Evolutionary conservation across 495 filamentous ascomycete genomes (phyloP).

Genomic region (Talaromyces thailandensis): DNA sequence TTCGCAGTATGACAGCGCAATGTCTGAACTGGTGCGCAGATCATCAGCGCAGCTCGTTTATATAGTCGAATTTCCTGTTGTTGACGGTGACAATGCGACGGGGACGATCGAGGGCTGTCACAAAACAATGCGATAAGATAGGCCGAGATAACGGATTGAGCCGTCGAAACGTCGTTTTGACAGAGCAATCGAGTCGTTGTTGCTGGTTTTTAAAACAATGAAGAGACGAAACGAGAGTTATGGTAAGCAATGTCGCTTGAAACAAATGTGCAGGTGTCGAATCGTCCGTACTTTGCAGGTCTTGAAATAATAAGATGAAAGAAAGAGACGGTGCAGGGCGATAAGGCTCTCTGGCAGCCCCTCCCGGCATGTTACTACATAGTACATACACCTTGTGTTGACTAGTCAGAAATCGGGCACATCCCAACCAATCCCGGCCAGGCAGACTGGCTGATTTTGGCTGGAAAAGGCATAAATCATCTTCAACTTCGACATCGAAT

Average conservation of each 20-base stretch:
- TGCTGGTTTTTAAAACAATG: background rate
- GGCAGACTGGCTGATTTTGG: background rate
- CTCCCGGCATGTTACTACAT: background rate
- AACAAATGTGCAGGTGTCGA: background rate
- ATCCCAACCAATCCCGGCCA: background rate
- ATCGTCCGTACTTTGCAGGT: background rate
- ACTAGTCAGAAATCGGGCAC: constrained; percentile 1
- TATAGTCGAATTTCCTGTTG: background rate
- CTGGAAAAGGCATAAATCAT: background rate
- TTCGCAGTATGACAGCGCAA: background rate
- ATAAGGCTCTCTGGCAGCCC: background rate
- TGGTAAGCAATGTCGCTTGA: background rate
- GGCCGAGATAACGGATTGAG: background rate
- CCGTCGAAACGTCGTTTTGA: background rate
- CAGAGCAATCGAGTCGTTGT: background rate
- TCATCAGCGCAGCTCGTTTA: background rate
- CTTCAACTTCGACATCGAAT: background rate
- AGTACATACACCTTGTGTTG: no score
- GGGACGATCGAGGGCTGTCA: background rate
- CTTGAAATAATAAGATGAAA: background rate
- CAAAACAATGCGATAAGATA: background rate
- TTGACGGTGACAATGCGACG: background rate
- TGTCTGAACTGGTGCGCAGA: background rate
- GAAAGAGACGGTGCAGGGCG: background rate
- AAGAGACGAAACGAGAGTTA: background rate